Percentiles rank a stretch among this genome's conserved stretches.
phyloP scores from a whole-genome alignment of 1,139 yeast species.

The Nakaseomyces uthaithaninus region DNA sequence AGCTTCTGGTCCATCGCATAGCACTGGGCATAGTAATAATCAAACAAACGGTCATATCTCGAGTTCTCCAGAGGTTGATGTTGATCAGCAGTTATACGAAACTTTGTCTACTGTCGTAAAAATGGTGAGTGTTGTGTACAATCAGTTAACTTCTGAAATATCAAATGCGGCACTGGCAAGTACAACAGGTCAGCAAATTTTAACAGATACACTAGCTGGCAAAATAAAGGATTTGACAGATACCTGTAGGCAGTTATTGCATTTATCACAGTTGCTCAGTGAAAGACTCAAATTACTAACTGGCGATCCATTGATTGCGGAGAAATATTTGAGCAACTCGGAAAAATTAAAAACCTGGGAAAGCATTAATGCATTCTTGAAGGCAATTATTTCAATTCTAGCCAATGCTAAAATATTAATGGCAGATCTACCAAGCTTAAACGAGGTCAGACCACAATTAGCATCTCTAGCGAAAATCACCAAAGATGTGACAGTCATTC shows the following conservation, averaged over 20 bases:
- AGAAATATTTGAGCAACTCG: conserved; percentile 40
- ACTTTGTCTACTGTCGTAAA: conserved; percentile 67
- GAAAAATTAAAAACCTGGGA: conserved; percentile 75
- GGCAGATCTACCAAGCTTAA: conserved; percentile 67
- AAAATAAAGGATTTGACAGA: conserved; percentile 71
- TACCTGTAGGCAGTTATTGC: conserved; percentile 76
- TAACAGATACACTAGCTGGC: conserved; percentile 42
- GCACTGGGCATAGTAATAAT: background rate
- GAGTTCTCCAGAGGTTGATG: conserved; percentile 37
- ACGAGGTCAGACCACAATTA: conserved; percentile 72
- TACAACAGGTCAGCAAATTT: conserved; percentile 27
- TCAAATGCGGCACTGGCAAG: conserved; percentile 57
- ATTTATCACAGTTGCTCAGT: conserved; percentile 61
- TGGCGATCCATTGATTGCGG: conserved; percentile 36
- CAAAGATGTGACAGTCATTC: conserved; percentile 76
- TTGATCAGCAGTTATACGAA: conserved; percentile 68
- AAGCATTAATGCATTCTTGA: conserved; percentile 72
- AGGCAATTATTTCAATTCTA: conserved; percentile 72
- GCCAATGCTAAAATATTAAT: conserved; percentile 80
- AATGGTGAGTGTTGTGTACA: conserved; percentile 72
- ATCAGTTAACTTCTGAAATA: conserved; percentile 70
- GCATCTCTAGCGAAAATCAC: conserved; percentile 80
- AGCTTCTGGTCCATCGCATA: background rate
- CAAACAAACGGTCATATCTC: background rate
- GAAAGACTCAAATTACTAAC: conserved; percentile 40